Evolutionary conservation across 225 moss, liverwort and hornwort species (phyloP).

Genomic region (Polytrichum commune): DNA sequence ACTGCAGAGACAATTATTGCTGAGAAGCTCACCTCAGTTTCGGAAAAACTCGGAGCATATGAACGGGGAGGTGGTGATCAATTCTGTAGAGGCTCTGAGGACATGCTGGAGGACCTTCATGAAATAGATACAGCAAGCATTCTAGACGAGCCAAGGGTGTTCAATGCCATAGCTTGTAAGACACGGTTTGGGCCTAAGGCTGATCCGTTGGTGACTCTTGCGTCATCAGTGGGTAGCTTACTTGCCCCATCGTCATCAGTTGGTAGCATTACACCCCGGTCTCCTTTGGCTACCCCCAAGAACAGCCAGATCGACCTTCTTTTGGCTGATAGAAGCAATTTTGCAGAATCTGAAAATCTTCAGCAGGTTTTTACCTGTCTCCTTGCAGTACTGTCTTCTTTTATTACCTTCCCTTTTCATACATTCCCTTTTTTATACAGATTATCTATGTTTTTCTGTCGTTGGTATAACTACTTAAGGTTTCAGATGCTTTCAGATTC

Average conservation of each 20-base stretch:
- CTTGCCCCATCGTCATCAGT: conserved; percentile 69
- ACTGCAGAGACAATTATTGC: conserved; percentile 29
- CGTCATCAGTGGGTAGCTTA: conserved; percentile 55
- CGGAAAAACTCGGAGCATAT: conserved; percentile 41
- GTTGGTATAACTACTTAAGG: too few relatives aligned
- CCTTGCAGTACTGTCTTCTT: too few relatives aligned
- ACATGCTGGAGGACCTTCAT: conserved; percentile 95
- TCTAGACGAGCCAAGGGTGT: conserved; percentile 74
- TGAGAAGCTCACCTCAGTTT: conserved; percentile 50
- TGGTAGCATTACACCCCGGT: conserved; percentile 85
- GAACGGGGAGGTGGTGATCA: conserved; percentile 60
- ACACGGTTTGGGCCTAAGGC: conserved; percentile 79
- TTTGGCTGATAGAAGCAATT: conserved; percentile 61
- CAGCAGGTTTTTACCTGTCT: conserved; percentile 61
- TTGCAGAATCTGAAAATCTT: conserved; percentile 74
- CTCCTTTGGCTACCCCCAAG: conserved; percentile 73
- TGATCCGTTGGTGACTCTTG: conserved; percentile 54
- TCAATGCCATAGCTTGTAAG: conserved; percentile 70
- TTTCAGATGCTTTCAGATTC: background rate
- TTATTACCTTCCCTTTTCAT: too few relatives aligned
- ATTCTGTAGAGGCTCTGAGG: conserved; percentile 83
- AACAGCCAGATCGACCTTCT: conserved; percentile 76
- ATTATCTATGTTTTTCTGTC: too few relatives aligned
- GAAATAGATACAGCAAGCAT: conserved; percentile 97
- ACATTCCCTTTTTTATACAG: too few relatives aligned